phyloP scores from a whole-genome alignment of 177 flowering plant genomes.

The Telopea speciosissima region DNA sequence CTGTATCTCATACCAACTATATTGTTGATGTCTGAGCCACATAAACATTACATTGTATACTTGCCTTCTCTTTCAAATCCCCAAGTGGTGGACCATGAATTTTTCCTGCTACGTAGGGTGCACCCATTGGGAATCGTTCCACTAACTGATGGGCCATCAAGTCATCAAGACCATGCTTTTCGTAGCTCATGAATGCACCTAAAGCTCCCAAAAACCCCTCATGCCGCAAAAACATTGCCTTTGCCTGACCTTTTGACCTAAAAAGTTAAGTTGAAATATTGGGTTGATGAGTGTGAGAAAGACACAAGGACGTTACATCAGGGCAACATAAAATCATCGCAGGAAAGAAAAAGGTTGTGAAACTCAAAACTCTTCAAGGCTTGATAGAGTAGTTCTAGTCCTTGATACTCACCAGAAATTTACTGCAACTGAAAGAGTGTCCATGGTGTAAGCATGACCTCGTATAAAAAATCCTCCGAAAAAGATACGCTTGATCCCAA shows the following conservation, averaged over 20 bases:
- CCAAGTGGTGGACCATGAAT: constrained; percentile 93
- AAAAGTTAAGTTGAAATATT: constrained; percentile 2
- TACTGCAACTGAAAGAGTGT: constrained; percentile 91
- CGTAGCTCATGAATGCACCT: constrained; percentile 99
- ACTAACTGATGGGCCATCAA: constrained; percentile 97
- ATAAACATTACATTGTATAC: constrained; percentile 17
- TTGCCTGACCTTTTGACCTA: constrained; percentile 89
- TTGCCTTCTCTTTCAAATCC: constrained; percentile 91
- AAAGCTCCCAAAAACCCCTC: constrained; percentile 97
- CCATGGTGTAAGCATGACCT: constrained; percentile 99
- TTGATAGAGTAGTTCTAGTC: not conserved
- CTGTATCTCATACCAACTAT: not conserved
- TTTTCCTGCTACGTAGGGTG: constrained; percentile 87
- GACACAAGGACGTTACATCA: not conserved
- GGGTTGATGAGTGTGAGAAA: not conserved
- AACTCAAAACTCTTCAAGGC: not conserved
- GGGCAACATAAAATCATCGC: not conserved
- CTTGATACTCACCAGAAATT: constrained; percentile 63
- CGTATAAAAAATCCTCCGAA: constrained; percentile 98
- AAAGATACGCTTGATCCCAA: constrained; percentile 88
- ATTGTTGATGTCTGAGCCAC: not conserved
- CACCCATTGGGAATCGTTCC: constrained; percentile 99
- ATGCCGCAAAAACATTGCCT: constrained; percentile 97
- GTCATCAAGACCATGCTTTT: constrained; percentile 96
- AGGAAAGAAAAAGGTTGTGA: not conserved